These are phyloP conservation scores for Apostasia shenzhenica DNA, from an alignment of 106 monocot species.

Conservation along the genomic window DNA sequence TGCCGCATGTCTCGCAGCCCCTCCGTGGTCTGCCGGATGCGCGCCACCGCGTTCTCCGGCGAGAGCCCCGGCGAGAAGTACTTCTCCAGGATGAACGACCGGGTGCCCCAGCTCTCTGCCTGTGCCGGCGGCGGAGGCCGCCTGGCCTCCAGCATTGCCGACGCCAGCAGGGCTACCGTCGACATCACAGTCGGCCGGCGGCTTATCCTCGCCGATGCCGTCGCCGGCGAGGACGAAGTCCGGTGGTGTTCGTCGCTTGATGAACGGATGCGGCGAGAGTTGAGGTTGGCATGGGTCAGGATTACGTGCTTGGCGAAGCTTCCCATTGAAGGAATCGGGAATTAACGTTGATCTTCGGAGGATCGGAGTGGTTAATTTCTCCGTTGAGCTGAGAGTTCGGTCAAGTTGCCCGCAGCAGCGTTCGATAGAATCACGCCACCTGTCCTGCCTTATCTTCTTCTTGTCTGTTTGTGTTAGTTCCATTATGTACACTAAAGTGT, in stretches of 20 bases:
- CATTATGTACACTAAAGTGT: too few relatives aligned
- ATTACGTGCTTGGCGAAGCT: constrained; percentile 39
- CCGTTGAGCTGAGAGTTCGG: too few relatives aligned
- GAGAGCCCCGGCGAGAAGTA: constrained; percentile 70
- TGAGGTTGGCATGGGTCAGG: constrained; percentile 13
- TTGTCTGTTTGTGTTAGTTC: too few relatives aligned
- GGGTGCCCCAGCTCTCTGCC: constrained; percentile 55
- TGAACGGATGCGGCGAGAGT: too few relatives aligned
- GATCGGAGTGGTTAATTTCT: too few relatives aligned
- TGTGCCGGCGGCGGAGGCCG: neutral
- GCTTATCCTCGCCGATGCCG: neutral
- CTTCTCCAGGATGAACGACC: constrained; percentile 61
- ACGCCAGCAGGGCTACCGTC: neutral
- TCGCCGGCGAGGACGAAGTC: neutral
- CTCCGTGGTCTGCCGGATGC: constrained; percentile 83
- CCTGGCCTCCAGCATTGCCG: constrained; percentile 10
- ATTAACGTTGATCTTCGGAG: too few relatives aligned
- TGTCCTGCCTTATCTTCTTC: too few relatives aligned
- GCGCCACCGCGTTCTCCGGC: constrained; percentile 66
- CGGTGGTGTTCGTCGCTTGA: neutral
- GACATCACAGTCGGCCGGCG: constrained; percentile 1
- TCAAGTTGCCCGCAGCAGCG: too few relatives aligned
- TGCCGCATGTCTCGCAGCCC: constrained; percentile 57
- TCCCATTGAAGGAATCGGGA: constrained; percentile 14
- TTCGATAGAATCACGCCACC: too few relatives aligned